A percentile compares a stretch with the other conserved stretches of the same genome.
Evolutionary conservation across 805 yeast genomes (phyloP).

Genomic region (Teunomyces atbi): DNA sequence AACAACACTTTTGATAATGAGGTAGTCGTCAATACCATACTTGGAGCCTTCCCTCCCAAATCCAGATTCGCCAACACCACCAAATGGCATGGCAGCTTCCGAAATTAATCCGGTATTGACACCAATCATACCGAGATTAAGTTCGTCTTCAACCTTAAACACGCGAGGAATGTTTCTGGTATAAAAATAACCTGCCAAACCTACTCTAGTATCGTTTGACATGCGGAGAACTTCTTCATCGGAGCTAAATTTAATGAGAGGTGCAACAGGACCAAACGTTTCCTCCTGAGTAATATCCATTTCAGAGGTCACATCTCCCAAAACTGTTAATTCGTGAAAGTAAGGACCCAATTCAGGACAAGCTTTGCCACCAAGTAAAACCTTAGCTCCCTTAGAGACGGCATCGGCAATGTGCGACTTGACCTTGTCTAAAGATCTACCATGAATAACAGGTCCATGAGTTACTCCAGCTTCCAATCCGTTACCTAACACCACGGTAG

Average conservation of each 20-base stretch:
- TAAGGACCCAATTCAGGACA: conserved; percentile 56
- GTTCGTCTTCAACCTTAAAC: conserved; percentile 60
- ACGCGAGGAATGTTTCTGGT: conserved; percentile 54
- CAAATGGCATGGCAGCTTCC: conserved; percentile 68
- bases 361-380: conserved; percentile 59
- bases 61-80: conserved; percentile 78
- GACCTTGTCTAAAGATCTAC: conserved; percentile 61
- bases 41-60: conserved; percentile 80
- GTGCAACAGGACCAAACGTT: conserved; percentile 81
- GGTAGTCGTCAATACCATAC: conserved; percentile 74
- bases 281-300: conserved; percentile 67
- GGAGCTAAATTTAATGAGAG: conserved; percentile 60
- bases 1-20: conserved; percentile 62
- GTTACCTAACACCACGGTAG: conserved; percentile 53
- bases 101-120: conserved; percentile 73
- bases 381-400: conserved; percentile 57
- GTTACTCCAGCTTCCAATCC: conserved; percentile 60
- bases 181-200: conserved; percentile 76
- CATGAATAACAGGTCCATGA: conserved; percentile 75
- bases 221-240: conserved; percentile 59
- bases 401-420: conserved; percentile 66
- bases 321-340: conserved; percentile 67
- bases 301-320: conserved; percentile 55
- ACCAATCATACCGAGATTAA: conserved; percentile 81
- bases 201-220: conserved; percentile 70